These are phyloP conservation scores for Dothistroma septosporum DNA, from an alignment of 2,329 filamentous ascomycete genomes.

Conservation along the genomic window DNA sequence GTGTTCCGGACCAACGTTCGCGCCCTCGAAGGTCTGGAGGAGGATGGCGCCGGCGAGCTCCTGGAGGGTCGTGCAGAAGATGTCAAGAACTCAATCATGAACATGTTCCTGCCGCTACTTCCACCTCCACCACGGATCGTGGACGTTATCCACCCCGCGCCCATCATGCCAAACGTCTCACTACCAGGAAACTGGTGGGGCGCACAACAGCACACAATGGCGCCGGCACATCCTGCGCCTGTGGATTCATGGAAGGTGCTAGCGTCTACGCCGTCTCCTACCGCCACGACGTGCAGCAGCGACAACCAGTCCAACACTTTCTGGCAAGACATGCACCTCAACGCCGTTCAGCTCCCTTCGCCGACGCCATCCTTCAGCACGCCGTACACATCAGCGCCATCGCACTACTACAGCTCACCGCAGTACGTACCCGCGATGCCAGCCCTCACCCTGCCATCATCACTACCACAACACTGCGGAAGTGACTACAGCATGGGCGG, in stretches of 20 bases:
- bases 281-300: constrained; percentile 61
- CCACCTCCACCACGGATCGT: constrained; percentile 84
- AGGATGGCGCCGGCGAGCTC: constrained; percentile 91
- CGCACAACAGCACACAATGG: constrained; percentile 56
- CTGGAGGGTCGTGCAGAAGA: constrained; percentile 88
- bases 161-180: constrained; percentile 72
- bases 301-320: constrained; percentile 67
- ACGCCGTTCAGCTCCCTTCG: constrained; percentile 67
- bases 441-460: constrained; percentile 76
- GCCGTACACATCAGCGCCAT: constrained; percentile 57
- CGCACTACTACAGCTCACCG: constrained; percentile 73
- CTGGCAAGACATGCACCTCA: constrained; percentile 75
- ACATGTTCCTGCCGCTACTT: constrained; percentile 78
- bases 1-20: constrained; percentile 86
- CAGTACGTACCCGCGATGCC: constrained; percentile 70
- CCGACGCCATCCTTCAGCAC: constrained; percentile 77
- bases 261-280: constrained; percentile 78
- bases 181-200: constrained; percentile 75
- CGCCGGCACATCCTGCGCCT: constrained; percentile 62
- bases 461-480: constrained; percentile 79
- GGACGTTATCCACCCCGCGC: constrained; percentile 81
- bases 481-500: constrained; percentile 59
- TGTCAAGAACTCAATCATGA: constrained; percentile 81
- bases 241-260: constrained; percentile 89
- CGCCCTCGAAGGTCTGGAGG: constrained; percentile 90